These are phyloP conservation scores for Wallacemonas sp. DNA, from an alignment of 208 protist species.

Conservation along the genomic window DNA sequence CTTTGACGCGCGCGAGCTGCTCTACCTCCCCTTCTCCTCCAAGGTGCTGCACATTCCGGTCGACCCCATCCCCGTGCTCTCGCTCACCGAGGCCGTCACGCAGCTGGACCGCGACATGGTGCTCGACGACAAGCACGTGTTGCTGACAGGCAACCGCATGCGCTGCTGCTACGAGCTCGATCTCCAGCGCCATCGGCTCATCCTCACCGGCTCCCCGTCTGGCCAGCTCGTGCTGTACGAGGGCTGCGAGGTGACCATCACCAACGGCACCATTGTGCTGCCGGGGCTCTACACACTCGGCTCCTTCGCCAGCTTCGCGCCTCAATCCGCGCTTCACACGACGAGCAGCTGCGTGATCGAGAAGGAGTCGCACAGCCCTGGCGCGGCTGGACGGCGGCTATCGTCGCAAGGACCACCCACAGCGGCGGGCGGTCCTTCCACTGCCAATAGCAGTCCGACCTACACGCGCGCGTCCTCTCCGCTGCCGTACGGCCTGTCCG, in stretches of 20 bases:
- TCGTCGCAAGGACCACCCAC: too few relatives aligned
- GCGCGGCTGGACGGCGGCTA: too few relatives aligned
- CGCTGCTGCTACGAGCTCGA: slow-evolving; percentile 79
- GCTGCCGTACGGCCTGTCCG: not conserved
- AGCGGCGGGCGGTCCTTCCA: too few relatives aligned
- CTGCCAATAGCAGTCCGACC: not conserved
- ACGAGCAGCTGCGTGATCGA: slow-evolving; percentile 57
- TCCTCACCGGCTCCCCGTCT: slow-evolving; percentile 51
- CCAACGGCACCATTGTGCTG: slow-evolving; percentile 81
- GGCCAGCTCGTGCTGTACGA: slow-evolving; percentile 73
- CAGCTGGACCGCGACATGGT: slow-evolving; percentile 50
- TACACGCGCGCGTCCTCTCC: not conserved
- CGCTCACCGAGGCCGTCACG: slow-evolving; percentile 50
- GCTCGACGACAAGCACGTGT: slow-evolving; percentile 74
- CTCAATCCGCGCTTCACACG: slow-evolving; percentile 58
- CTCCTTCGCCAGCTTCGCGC: slow-evolving; percentile 83
- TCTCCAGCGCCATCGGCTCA: slow-evolving; percentile 65
- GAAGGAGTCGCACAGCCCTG: slow-evolving; percentile 31
- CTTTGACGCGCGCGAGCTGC: slow-evolving; percentile 68
- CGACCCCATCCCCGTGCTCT: slow-evolving; percentile 58
- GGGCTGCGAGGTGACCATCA: slow-evolving; percentile 82
- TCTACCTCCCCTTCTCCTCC: slow-evolving; percentile 80
- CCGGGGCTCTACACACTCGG: slow-evolving; percentile 80
- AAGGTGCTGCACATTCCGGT: slow-evolving; percentile 72
- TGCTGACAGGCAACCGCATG: slow-evolving; percentile 55